Evolutionary conservation across 768 basidiomycete genomes (phyloP).

Genomic region (Tulasnella sp.): DNA sequence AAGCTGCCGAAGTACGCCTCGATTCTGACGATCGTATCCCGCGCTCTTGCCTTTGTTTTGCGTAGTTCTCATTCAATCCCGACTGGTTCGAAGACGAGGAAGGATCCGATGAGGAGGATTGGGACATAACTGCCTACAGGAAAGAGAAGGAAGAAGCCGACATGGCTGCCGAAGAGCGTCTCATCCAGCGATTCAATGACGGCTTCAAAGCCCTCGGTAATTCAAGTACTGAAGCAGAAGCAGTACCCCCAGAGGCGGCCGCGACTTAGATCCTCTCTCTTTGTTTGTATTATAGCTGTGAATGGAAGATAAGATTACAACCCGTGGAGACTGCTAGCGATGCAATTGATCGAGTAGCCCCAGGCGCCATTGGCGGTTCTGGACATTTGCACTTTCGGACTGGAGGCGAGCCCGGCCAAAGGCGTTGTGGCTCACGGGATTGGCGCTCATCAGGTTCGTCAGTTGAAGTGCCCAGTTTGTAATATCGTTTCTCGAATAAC

Average conservation of each 20-base stretch:
- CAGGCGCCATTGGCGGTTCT: no score
- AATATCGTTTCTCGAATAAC: background rate
- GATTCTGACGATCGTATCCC: background rate
- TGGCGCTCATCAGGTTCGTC: background rate
- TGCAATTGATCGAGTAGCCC: background rate
- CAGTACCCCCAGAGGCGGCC: background rate
- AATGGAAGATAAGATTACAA: background rate
- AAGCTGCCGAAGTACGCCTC: background rate
- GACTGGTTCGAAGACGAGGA: conserved; percentile 86
- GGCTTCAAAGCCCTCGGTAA: conserved; percentile 22
- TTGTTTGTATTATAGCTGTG: background rate
- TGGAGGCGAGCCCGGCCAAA: background rate
- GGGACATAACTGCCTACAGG: conserved; percentile 55
- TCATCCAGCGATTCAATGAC: conserved; percentile 42
- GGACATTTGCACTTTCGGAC: no score
- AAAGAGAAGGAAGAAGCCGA: conserved; percentile 60
- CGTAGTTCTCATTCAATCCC: conserved; percentile 90
- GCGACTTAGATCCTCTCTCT: background rate
- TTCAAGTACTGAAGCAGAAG: background rate
- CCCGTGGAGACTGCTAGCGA: background rate
- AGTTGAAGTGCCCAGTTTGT: background rate
- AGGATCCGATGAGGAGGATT: conserved; percentile 47
- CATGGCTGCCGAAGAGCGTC: conserved; percentile 47
- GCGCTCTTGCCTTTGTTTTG: background rate
- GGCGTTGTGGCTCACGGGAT: background rate